These are phyloP conservation scores for Silybum marianum DNA, from an alignment of 129 eudicot species.

Conservation along the genomic window DNA sequence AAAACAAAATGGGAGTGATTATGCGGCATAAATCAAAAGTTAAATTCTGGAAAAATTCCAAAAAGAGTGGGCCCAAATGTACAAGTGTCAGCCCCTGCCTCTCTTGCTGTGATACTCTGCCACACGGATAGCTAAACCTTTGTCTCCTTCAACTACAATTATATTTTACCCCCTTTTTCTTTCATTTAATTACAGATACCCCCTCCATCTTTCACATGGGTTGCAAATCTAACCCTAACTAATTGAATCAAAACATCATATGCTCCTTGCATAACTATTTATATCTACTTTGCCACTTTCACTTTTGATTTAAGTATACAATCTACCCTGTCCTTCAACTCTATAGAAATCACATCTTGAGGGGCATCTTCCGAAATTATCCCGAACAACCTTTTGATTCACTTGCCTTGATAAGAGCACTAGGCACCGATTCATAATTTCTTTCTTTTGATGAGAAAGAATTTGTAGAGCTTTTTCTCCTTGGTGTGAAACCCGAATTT, in stretches of 20 bases:
- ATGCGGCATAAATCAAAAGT: background rate
- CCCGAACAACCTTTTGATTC: too few species aligned
- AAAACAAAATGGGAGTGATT: too few species aligned
- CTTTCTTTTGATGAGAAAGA: too few species aligned
- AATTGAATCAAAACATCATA: background rate
- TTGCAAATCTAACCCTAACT: background rate
- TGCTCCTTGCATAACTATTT: background rate
- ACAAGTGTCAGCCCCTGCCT: conserved; percentile 10
- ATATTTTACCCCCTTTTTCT: background rate
- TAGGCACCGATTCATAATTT: too few species aligned
- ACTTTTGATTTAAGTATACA: background rate
- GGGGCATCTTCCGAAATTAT: too few species aligned
- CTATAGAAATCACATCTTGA: too few species aligned
- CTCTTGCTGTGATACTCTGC: conserved; percentile 19
- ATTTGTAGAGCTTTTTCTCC: too few species aligned
- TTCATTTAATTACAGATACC: background rate
- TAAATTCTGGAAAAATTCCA: background rate
- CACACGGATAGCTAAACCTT: conserved; percentile 7
- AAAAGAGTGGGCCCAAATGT: background rate
- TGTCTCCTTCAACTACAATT: conserved; percentile 3
- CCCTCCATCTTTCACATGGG: background rate
- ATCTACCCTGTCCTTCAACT: background rate
- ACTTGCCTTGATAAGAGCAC: too few species aligned
- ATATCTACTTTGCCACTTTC: background rate
- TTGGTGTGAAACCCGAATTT: too few species aligned